Base-by-base conservation (phyloP, 306 rosid species). In the Malus sieversii region DNA sequence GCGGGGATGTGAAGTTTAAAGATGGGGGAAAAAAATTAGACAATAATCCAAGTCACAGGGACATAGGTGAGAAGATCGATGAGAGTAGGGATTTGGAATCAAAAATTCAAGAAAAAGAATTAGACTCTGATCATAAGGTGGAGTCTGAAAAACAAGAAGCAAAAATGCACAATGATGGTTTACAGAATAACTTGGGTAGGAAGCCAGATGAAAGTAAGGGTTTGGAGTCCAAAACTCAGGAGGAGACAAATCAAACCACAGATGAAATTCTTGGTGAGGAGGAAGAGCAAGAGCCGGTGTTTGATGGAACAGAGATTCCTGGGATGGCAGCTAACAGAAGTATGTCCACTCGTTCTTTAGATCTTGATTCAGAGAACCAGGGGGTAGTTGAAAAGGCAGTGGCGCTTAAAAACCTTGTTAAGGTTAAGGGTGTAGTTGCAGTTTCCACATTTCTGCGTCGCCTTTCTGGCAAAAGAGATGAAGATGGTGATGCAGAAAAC, bases 311-410 rank as follows among this genome's bases (percentile, higher is more conserved):
- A 1, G 96, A 90, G 86, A 73, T 86, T 78, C 85, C 91, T 58
- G 97, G 83, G 82, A 80, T 89, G 86, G 93, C 84, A 86, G 91
- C 77, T 82, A 73, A 73, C 80, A 85, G 87, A 65, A 88, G 82
- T 79, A 55, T 78, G 70, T 82, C 91, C 35, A 63, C 74, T n/a
- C 86, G 23, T 66, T 87, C 84, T 76, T 51, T 51, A 52, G 91
- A 91, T 57, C 74, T 45, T 23, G 92, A 88, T 82, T 82, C 66
- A 38, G 96, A 88, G 71, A 67, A 77, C 61, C 85, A 85, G 33
- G 87, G 93, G 76, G 92, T 95, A 70, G 96, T 87, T 68, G 95
- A 87, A 71, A 92, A 88, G 83, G 97, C 95, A 1, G 87, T 84
- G 72, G 88, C 96, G 27, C 83, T 95, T 42, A 95, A 80, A 75